These are phyloP conservation scores for Mortierella sp. DNA, from an alignment of 371 early-diverging fungal genomes.

Conservation along the genomic window DNA sequence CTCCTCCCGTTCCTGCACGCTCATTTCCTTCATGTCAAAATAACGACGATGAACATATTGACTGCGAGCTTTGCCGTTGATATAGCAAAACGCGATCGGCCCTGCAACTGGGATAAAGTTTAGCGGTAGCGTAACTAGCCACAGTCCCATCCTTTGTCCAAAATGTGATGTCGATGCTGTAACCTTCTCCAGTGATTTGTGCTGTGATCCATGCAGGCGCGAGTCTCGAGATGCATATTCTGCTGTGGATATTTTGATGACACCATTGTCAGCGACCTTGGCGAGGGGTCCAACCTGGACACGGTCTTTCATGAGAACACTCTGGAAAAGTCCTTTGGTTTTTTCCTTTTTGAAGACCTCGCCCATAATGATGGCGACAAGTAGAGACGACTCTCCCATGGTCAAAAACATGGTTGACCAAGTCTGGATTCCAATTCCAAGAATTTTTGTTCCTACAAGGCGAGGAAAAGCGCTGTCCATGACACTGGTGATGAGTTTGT, in stretches of 20 bases:
- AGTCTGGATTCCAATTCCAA: constrained; percentile 48
- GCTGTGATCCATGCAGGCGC: constrained; percentile 11
- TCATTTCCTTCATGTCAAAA: constrained; percentile 59
- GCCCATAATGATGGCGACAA: constrained; percentile 53
- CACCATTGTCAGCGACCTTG: constrained; percentile 32
- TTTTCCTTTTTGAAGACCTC: constrained; percentile 56
- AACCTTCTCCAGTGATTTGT: constrained; percentile 27
- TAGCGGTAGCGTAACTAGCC: constrained; percentile 47
- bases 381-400: constrained; percentile 52
- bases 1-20: constrained; percentile 45
- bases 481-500: constrained; percentile 37
- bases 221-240: neutral
- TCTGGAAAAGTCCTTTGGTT: constrained; percentile 52
- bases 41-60: constrained; percentile 51
- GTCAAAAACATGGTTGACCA: constrained; percentile 57
- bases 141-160: constrained; percentile 52
- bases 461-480: constrained; percentile 41
- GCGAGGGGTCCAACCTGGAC: constrained; percentile 50
- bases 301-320: constrained; percentile 33
- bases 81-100: constrained; percentile 52
- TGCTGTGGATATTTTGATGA: constrained; percentile 28
- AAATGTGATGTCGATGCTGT: constrained; percentile 33
- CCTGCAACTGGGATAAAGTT: constrained; percentile 51
- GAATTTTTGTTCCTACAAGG: constrained; percentile 31
- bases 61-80: constrained; percentile 47